These are phyloP conservation scores for Boletus mariae DNA, from an alignment of 1,284 basidiomycete species.

Conservation along the genomic window DNA sequence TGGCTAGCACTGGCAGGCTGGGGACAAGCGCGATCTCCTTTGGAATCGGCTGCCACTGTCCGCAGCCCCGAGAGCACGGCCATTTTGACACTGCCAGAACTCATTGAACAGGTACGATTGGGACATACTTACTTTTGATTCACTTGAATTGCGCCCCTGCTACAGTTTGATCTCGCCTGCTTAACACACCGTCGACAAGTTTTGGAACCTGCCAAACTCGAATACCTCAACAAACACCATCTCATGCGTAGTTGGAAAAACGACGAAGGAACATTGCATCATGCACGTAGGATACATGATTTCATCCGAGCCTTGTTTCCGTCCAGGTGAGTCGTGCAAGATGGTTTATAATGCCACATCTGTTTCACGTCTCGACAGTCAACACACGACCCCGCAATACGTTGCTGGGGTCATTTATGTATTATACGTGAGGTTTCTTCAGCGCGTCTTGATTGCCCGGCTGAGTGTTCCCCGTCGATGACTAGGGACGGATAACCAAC, in stretches of 20 bases:
- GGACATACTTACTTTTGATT: neutral
- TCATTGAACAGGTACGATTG: constrained; percentile 55
- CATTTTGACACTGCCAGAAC: constrained; percentile 60
- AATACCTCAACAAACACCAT: constrained; percentile 77
- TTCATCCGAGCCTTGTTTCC: constrained; percentile 44
- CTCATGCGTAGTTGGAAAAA: constrained; percentile 49
- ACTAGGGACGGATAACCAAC: constrained; percentile 65
- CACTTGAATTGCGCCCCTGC: neutral
- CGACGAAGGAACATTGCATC: constrained; percentile 40
- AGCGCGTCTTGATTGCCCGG: neutral
- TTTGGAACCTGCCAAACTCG: constrained; percentile 68
- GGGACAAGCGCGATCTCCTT: constrained; percentile 44
- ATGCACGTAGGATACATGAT: constrained; percentile 49
- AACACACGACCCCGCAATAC: constrained; percentile 48
- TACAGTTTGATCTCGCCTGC: constrained; percentile 65
- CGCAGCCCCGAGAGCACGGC: constrained; percentile 62
- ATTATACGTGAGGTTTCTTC: constrained; percentile 44
- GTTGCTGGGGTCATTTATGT: constrained; percentile 55
- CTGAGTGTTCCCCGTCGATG: neutral
- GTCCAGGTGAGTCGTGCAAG: constrained; percentile 28
- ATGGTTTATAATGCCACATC: neutral
- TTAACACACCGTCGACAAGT: constrained; percentile 75
- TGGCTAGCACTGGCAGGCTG: constrained; percentile 94
- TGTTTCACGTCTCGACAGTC: constrained; percentile 32
- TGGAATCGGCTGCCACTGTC: constrained; percentile 19